Base-by-base conservation (phyloP, 2,329 filamentous ascomycete species). In the Emmonsiellopsis sp. region DNA sequence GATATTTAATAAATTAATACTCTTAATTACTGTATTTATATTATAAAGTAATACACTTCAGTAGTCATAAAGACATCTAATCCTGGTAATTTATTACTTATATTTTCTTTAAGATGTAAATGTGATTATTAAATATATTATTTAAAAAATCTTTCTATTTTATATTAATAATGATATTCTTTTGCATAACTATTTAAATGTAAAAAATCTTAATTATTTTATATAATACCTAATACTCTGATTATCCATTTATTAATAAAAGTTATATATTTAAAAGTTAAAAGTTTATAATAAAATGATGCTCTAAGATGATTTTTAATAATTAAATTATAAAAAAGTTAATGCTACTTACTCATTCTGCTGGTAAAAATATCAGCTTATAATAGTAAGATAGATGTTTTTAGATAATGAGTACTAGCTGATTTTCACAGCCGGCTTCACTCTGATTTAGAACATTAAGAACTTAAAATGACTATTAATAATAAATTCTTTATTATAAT, bases 81-180 rank as follows among this genome's bases (percentile, higher is more conserved):
- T 37, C 44, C 20, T 53, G 51, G 35, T 35, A 53, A 48, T 42
- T 47, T n/a, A 16, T 47, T 9, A 35, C 16, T 53, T 47, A 47
- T 53, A 53, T 53, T 41, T 48, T 26, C 43, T 47, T n/a, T 41
- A 53, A 53, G 38, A 26, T 53, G 20, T 42, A 53, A 30, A 53
- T 53, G 34, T 5, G 35, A 31, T n/a, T 31, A 9, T 35, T 32
- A 38, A 53, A 53, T n/a, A 9, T 26, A 9, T 41, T 53, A 16
- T 53, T 42, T 34, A 53, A 38, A 5, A 47, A 42, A 38, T 40
- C 6, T 40, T 38, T 34, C 13, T 26, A 41, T 5, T 26, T n/a
- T 1, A 42, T 4, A 31, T 34, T 47, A n/a, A 41, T 26, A 47
- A 47, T 47, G 34, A 53, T 53, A 40, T 53, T 26, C 51, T 53